Percentiles rank a stretch among this genome's conserved stretches.
phyloP scores from a whole-genome alignment of 352 stramenopile species.

The Globisporangium acanthophoron region DNA sequence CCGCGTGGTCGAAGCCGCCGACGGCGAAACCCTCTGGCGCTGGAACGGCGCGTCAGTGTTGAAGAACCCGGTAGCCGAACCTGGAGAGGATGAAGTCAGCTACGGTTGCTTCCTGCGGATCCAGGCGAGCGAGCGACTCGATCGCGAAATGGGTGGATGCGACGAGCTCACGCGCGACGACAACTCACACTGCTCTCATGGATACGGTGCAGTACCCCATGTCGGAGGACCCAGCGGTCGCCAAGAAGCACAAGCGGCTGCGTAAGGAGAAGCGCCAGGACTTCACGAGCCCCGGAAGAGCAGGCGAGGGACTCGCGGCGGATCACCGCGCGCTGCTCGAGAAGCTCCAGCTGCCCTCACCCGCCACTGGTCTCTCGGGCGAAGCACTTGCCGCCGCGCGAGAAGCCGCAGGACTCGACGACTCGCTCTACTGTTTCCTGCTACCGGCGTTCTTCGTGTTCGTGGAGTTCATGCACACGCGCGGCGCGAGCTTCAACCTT shows the following conservation, averaged over 20 bases:
- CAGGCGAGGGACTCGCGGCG: constrained; percentile 34
- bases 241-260: constrained; percentile 58
- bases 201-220: constrained; percentile 37
- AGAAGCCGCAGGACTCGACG: constrained; percentile 27
- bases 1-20: constrained; percentile 6
- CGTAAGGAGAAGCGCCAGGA: constrained; percentile 55
- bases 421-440: constrained; percentile 53
- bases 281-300: constrained; percentile 48
- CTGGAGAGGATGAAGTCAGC: constrained; percentile 23
- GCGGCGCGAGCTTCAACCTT: constrained; percentile 53
- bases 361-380: neutral
- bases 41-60: constrained; percentile 40
- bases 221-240: constrained; percentile 29
- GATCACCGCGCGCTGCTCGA: constrained; percentile 45
- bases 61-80: neutral
- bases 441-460: constrained; percentile 63
- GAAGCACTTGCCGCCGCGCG: neutral
- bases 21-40: constrained; percentile 27
- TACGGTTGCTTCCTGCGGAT: constrained; percentile 59
- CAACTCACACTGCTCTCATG: neutral
- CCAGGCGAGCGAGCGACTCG: constrained; percentile 24
- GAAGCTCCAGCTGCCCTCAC: constrained; percentile 35
- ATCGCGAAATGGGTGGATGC: too few relatives aligned
- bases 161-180: too few relatives aligned
- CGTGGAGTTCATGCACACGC: constrained; percentile 40